Percentiles rank a stretch among this genome's conserved stretches.
Conservation (phyloP, 352 stramenopile species). For the Phytophthora idaei region DNA sequence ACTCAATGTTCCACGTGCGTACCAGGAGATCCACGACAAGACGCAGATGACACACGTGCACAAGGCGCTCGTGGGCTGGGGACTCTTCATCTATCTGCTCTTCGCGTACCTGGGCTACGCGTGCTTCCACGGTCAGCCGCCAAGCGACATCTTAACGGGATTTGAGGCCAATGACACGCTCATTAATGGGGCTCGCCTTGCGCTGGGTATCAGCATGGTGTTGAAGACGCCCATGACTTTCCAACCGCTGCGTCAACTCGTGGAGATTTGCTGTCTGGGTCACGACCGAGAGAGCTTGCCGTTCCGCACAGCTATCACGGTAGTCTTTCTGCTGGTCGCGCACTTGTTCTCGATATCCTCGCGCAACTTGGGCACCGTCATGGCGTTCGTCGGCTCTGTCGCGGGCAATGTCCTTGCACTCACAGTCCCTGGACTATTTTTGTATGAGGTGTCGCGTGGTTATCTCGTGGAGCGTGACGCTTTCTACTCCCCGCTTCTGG, state of each 20-base stretch:
- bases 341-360: slow-evolving; percentile 69
- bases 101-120: slow-evolving; percentile 76
- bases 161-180: slow-evolving; percentile 70
- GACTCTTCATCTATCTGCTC: slow-evolving; percentile 60
- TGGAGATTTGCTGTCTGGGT: slow-evolving; percentile 75
- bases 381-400: slow-evolving; percentile 78
- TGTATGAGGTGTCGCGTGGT: slow-evolving; percentile 71
- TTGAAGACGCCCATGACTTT: slow-evolving; percentile 88
- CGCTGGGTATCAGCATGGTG: slow-evolving; percentile 76
- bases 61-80: slow-evolving; percentile 60
- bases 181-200: slow-evolving; percentile 81
- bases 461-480: slow-evolving; percentile 56
- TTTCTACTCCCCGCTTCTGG: slow-evolving; percentile 63
- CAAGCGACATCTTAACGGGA: slow-evolving; percentile 84
- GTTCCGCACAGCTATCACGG: slow-evolving; percentile 71
- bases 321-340: slow-evolving; percentile 70
- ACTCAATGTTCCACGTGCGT: slow-evolving; percentile 81
- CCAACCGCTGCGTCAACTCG: slow-evolving; percentile 78
- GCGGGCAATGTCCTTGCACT: slow-evolving; percentile 76
- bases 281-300: slow-evolving; percentile 72
- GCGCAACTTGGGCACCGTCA: slow-evolving; percentile 69
- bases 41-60: slow-evolving; percentile 70
- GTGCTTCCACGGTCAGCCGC: slow-evolving; percentile 83
- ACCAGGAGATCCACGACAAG: slow-evolving; percentile 81
- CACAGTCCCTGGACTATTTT: slow-evolving; percentile 72